Conservation (phyloP, 495 filamentous ascomycete species). For the Hypoxylon lenormandii region DNA sequence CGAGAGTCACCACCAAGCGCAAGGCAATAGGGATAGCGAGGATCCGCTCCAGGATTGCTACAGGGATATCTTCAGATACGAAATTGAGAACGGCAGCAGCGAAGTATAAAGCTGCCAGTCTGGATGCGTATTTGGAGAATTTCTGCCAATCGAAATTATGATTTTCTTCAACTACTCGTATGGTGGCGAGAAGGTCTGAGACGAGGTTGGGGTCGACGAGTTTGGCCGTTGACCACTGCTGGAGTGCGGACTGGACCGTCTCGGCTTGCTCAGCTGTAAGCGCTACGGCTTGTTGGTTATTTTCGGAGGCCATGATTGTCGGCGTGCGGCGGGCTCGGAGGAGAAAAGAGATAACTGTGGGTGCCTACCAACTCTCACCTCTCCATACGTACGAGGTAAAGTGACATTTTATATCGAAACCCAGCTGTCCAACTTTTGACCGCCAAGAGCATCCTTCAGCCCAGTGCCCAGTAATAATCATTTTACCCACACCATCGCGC, state of each 20-base stretch:
- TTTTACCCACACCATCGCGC: too few species aligned
- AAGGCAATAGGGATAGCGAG: neutral
- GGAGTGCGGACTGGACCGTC: constrained; percentile 7
- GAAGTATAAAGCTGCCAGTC: constrained; percentile 5
- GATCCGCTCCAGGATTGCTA: neutral
- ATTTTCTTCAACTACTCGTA: constrained; percentile 8
- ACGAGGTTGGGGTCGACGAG: constrained; percentile 8
- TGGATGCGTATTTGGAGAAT: constrained; percentile 16
- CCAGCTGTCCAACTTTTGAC: too few species aligned
- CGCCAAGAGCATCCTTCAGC: too few species aligned
- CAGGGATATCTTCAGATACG: neutral
- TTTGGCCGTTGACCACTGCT: constrained; percentile 14
- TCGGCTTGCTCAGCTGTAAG: constrained; percentile 7
- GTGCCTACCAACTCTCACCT: too few species aligned
- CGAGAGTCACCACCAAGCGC: neutral
- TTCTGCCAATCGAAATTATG: constrained; percentile 5
- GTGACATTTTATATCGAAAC: too few species aligned
- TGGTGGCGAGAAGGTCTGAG: constrained; percentile 9
- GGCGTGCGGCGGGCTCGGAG: too few species aligned
- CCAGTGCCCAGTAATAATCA: too few species aligned
- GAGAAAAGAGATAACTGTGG: too few species aligned
- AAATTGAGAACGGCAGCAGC: neutral
- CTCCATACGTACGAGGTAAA: too few species aligned
- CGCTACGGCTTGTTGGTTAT: neutral
- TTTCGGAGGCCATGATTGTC: constrained; percentile 8